Evolutionary conservation across 805 yeast species (phyloP), one percentile per base, ranked within the genome.

Genomic region (Candida succiphila): DNA sequence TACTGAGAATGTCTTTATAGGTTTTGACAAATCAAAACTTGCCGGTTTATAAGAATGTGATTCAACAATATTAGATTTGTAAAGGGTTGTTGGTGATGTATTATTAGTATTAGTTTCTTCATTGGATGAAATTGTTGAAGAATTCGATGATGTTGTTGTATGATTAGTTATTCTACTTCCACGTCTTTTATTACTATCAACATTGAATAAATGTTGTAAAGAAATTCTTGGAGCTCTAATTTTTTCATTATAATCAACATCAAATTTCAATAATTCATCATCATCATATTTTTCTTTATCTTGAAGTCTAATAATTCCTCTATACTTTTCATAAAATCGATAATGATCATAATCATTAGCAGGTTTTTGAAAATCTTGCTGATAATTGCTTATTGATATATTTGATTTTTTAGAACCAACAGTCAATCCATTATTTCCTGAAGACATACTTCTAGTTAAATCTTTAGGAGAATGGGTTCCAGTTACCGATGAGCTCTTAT

Each of bases 211-310:
- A 28, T 59, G 46, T 10, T 44, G 51, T 4, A 49, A 34, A n/a
- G 64, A 58, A 71, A 69, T 66, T 32, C 75, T 48, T 9, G 77
- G 77, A 24, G 75, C 74, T 37, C 77, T 49, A 31, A 71, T 72
- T 43, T 69, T 70, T 38, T 70, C 74, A 41, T 70, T 72, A 41
- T 69, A 70, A 46, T 70, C 63, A 38, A 63, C 51, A 29, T 53
- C 56, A 37, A 44, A 53, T 10, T 40, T 38, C 29, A 50, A 43
- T 5, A 25, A 13, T 16, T 31, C 34, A 20, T 25, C 29, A 35
- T 52, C 49, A 31, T 49, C 45, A 20, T 45, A 30, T n/a, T 40
- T 36, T 13, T 48, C 49, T 31, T 51, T 51, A 23, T 51, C 56
- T 34, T 52, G 51, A 39, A 49, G 48, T 30, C 48, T 51, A 28